These are phyloP conservation scores for Myxozyma neotropica DNA, from an alignment of 805 yeast genomes.

Conservation along the genomic window DNA sequence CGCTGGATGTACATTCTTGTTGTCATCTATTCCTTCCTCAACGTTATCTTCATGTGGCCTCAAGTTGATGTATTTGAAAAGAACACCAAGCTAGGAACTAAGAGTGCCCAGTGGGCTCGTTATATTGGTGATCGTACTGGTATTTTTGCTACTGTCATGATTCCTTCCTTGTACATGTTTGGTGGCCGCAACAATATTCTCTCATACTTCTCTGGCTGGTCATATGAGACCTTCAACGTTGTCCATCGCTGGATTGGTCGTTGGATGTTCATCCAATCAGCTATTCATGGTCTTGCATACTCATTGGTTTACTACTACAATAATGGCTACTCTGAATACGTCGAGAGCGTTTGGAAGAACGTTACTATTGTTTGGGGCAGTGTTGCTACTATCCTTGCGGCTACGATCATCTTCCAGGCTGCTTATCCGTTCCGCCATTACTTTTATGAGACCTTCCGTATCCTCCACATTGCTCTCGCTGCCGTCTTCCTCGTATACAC, in stretches of 20 bases:
- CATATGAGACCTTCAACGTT: slow-evolving; percentile 60
- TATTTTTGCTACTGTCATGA: slow-evolving; percentile 27
- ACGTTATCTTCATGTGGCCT: slow-evolving; percentile 16
- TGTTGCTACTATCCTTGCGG: slow-evolving; percentile 29
- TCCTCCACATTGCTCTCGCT: slow-evolving; percentile 61
- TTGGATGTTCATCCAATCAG: slow-evolving; percentile 14
- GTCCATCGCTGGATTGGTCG: slow-evolving; percentile 61
- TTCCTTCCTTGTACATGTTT: slow-evolving; percentile 63
- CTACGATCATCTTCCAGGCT: slow-evolving; percentile 6
- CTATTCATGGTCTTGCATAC: slow-evolving; percentile 63
- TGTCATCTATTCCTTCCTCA: slow-evolving; percentile 1
- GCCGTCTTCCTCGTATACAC: slow-evolving; percentile 55
- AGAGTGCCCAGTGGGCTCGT: slow-evolving; percentile 7
- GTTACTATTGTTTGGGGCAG: slow-evolving; percentile 43
- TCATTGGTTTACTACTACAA: slow-evolving; percentile 44
- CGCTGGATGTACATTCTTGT: slow-evolving; percentile 41
- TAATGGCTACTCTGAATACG: slow-evolving; percentile 44
- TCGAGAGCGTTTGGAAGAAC: neutral
- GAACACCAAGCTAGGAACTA: neutral
- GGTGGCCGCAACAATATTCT: slow-evolving; percentile 76
- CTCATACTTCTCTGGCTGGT: slow-evolving; percentile 62
- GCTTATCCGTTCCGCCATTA: slow-evolving; percentile 19
- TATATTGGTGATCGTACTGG: slow-evolving; percentile 36
- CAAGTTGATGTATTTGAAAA: neutral
- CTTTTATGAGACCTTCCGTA: slow-evolving; percentile 61